These are phyloP conservation scores for Aspergillus nidulans DNA, from an alignment of 495 filamentous ascomycete genomes.

Conservation along the genomic window DNA sequence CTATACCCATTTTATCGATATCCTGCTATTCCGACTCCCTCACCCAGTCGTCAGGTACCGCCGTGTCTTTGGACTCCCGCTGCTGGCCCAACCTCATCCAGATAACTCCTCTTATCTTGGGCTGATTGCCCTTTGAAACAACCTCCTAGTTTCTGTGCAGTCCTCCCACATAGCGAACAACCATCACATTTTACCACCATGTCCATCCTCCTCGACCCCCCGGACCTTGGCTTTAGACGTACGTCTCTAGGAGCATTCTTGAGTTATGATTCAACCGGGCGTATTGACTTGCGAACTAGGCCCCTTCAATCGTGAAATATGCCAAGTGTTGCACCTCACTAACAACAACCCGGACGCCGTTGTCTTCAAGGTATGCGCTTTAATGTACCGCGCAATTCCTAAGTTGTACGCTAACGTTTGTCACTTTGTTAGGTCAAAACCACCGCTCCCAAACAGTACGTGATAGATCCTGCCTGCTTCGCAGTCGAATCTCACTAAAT, in stretches of 20 bases:
- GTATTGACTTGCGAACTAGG: slow-evolving; percentile 46
- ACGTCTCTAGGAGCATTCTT: slow-evolving; percentile 33
- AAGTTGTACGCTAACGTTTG: slow-evolving; percentile 19
- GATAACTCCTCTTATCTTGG: slow-evolving; percentile 13
- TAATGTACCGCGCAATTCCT: background rate
- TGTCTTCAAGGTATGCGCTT: slow-evolving; percentile 81
- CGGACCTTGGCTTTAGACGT: slow-evolving; percentile 92
- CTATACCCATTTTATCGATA: background rate
- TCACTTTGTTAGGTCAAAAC: slow-evolving; percentile 77
- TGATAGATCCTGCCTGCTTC: slow-evolving; percentile 9
- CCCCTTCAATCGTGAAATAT: slow-evolving; percentile 87
- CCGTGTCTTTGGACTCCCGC: background rate
- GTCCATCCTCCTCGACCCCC: slow-evolving; percentile 89
- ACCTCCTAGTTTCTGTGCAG: slow-evolving; percentile 16
- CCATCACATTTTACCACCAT: slow-evolving; percentile 47
- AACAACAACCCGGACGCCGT: slow-evolving; percentile 77
- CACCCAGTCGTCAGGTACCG: slow-evolving; percentile 3
- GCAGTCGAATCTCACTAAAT: slow-evolving; percentile 21
- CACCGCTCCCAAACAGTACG: slow-evolving; percentile 97
- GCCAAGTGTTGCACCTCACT: slow-evolving; percentile 72
- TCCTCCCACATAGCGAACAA: background rate
- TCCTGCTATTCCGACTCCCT: background rate
- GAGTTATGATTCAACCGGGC: background rate
- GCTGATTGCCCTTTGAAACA: slow-evolving; percentile 9
- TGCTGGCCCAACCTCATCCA: slow-evolving; percentile 19